Evolutionary conservation across 2,329 filamentous ascomycete genomes (phyloP).

Genomic region (Diaporthe citriasiana): DNA sequence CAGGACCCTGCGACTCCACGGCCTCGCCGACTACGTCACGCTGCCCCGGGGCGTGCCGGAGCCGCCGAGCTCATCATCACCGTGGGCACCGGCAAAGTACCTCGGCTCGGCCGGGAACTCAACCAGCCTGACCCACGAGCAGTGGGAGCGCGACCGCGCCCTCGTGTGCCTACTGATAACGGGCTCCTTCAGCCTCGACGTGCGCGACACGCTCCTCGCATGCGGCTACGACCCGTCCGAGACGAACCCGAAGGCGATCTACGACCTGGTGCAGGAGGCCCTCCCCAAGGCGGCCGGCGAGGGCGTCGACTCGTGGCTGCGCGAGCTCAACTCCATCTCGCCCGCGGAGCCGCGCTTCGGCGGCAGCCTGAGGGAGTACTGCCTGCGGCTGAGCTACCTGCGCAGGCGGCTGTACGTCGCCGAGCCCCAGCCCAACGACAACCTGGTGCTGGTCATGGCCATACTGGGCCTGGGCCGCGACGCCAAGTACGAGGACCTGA

Average conservation of each 20-base stretch:
- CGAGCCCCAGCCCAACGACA: slow-evolving; percentile 42
- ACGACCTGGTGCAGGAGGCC: slow-evolving; percentile 40
- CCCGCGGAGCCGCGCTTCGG: slow-evolving; percentile 40
- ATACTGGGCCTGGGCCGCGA: slow-evolving; percentile 40
- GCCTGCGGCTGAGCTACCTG: slow-evolving; percentile 38
- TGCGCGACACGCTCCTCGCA: slow-evolving; percentile 42
- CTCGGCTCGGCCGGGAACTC: neutral
- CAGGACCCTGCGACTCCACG: slow-evolving; percentile 37
- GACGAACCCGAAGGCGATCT: slow-evolving; percentile 33
- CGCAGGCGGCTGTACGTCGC: slow-evolving; percentile 39
- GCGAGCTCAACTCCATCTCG: slow-evolving; percentile 38
- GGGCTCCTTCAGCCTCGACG: slow-evolving; percentile 39
- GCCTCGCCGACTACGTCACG: slow-evolving; percentile 37
- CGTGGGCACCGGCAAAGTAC: slow-evolving; percentile 20
- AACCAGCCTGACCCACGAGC: slow-evolving; percentile 18
- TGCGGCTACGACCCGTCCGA: slow-evolving; percentile 40
- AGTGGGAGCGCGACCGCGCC: slow-evolving; percentile 38
- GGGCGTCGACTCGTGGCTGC: slow-evolving; percentile 38
- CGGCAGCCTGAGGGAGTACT: slow-evolving; percentile 38
- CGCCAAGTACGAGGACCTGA: slow-evolving; percentile 35
- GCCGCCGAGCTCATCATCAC: neutral
- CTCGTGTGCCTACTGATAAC: slow-evolving; percentile 41
- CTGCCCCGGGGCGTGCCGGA: slow-evolving; percentile 37
- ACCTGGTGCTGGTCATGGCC: slow-evolving; percentile 42
- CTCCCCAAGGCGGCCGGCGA: slow-evolving; percentile 37